Evolutionary conservation across 164 flowering plant genomes (phyloP).

Genomic region (Paratinospora sagittata): DNA sequence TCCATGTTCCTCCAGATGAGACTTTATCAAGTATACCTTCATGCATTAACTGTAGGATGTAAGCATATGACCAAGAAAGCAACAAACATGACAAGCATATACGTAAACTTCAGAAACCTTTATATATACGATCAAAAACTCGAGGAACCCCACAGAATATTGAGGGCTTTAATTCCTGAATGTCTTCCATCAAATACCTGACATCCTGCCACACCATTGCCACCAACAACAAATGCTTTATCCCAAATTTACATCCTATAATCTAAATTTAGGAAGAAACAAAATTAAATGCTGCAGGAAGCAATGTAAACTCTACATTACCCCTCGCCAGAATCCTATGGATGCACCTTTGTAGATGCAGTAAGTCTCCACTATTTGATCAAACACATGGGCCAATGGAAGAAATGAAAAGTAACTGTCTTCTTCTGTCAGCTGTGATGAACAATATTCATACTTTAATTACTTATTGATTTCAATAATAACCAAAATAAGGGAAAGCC

Average conservation of each 20-base stretch:
- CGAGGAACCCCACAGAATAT: no score
- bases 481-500: background rate
- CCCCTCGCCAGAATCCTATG: constrained; percentile 91
- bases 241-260: background rate
- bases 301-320: constrained; percentile 25
- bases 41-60: constrained; percentile 12
- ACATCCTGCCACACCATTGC: constrained; percentile 52
- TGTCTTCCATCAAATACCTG: constrained; percentile 68
- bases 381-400: constrained; percentile 92
- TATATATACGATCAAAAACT: constrained; percentile 82
- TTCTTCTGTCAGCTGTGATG: constrained; percentile 50
- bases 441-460: background rate
- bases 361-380: constrained; percentile 76
- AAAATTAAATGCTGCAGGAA: background rate
- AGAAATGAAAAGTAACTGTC: constrained; percentile 88
- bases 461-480: background rate
- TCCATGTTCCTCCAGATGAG: constrained; percentile 57
- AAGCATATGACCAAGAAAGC: constrained; percentile 2
- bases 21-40: constrained; percentile 67
- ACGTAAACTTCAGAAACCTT: constrained; percentile 37
- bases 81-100: background rate
- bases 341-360: constrained; percentile 73
- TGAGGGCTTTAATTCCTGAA: constrained; percentile 79
- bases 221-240: constrained; percentile 5
- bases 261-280: background rate